These are phyloP conservation scores for Fusarium metavorans DNA, from an alignment of 2,329 filamentous ascomycete species.

Conservation along the genomic window DNA sequence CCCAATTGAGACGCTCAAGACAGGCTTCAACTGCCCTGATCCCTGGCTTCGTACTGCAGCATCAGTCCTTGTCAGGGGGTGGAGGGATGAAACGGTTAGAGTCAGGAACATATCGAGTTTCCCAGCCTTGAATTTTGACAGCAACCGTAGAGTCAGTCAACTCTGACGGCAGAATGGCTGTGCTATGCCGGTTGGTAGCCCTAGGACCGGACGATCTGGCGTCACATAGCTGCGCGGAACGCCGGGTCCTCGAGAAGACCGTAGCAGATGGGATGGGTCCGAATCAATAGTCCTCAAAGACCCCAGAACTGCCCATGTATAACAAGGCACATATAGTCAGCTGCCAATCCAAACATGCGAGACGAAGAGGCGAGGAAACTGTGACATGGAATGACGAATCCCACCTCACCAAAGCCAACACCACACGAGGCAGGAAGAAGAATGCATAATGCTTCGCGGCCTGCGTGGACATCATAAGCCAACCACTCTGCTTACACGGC, in stretches of 20 bases:
- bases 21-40: slow-evolving; percentile 22
- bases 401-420: slow-evolving; percentile 10
- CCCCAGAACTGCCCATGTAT: slow-evolving; percentile 30
- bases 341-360: slow-evolving; percentile 6
- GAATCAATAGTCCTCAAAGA: slow-evolving; percentile 30
- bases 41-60: slow-evolving; percentile 23
- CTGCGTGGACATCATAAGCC: background rate
- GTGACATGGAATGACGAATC: slow-evolving; percentile 14
- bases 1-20: slow-evolving; percentile 33
- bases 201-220: slow-evolving; percentile 15
- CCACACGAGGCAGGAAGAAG: background rate
- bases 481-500: background rate
- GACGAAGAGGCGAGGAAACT: slow-evolving; percentile 23
- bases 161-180: background rate
- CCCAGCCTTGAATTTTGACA: slow-evolving; percentile 20
- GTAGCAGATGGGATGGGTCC: slow-evolving; percentile 24
- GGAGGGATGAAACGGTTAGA: slow-evolving; percentile 38
- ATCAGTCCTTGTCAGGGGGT: slow-evolving; percentile 26
- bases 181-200: background rate
- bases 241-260: background rate
- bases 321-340: slow-evolving; percentile 38
- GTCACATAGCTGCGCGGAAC: slow-evolving; percentile 8
- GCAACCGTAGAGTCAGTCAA: background rate
- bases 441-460: background rate
- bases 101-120: slow-evolving; percentile 25